Evolutionary conservation across 208 protist genomes (phyloP).

Genomic region (Trypanosoma lewisi): DNA sequence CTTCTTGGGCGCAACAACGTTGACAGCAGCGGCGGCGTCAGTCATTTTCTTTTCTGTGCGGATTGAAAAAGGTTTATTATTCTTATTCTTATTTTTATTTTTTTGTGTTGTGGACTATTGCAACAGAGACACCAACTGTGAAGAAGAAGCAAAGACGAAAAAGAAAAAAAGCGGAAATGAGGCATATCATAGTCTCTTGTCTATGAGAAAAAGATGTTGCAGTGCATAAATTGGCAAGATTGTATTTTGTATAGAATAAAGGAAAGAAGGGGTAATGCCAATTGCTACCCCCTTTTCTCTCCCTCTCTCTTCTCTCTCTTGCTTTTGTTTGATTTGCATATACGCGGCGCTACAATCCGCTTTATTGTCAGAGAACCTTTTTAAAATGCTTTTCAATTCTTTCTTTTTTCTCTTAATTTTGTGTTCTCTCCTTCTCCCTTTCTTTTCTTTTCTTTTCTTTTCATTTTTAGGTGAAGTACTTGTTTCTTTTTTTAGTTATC

Average conservation of each 20-base stretch:
- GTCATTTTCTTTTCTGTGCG: conserved; percentile 2
- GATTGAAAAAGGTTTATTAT: background rate
- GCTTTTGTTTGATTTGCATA: background rate
- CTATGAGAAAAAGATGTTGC: too few relatives aligned
- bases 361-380: background rate
- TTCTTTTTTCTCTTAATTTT: background rate
- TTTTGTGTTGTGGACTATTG: background rate
- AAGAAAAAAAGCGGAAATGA: too few relatives aligned
- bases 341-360: background rate
- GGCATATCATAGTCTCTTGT: too few relatives aligned
- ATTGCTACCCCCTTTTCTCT: too few relatives aligned
- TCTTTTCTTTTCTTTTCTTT: background rate
- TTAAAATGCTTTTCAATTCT: background rate
- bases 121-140: too few relatives aligned
- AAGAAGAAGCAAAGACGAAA: too few relatives aligned
- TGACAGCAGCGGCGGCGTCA: conserved; percentile 1
- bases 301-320: too few relatives aligned
- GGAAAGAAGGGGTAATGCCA: too few relatives aligned
- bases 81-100: conserved; percentile 10
- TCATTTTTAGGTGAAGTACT: background rate
- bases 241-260: too few relatives aligned
- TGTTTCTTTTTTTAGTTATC: conserved; percentile 29
- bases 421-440: background rate
- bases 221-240: too few relatives aligned
- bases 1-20: background rate